phyloP scores from a whole-genome alignment of 345 rosid genomes.

The Eutrema heterophyllum region DNA sequence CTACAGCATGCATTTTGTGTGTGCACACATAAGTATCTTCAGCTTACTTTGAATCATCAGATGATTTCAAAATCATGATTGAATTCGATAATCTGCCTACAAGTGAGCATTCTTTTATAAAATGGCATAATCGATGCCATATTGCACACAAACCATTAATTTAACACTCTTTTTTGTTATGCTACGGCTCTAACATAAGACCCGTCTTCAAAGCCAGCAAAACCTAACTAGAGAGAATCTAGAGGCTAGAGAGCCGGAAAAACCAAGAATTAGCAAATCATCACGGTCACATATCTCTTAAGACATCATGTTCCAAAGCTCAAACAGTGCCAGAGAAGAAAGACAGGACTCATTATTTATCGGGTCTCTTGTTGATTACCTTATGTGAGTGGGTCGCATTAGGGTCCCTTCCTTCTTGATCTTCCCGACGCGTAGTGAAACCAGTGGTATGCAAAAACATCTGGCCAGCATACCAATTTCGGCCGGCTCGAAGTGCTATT shows the following conservation, averaged over 20 bases:
- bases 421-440: slow-evolving; percentile 87
- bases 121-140: not conserved
- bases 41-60: slow-evolving; percentile 13
- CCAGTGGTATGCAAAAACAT: slow-evolving; percentile 93
- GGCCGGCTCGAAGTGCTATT: slow-evolving; percentile 82
- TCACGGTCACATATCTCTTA: not conserved
- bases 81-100: slow-evolving; percentile 30
- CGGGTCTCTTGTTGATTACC: slow-evolving; percentile 41
- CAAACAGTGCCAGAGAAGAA: not conserved
- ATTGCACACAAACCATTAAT: not conserved
- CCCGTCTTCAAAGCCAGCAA: not conserved
- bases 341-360: not conserved
- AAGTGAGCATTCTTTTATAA: slow-evolving; percentile 11
- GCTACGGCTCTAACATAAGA: not conserved
- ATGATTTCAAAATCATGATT: slow-evolving; percentile 27
- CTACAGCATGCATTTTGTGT: not conserved
- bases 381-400: slow-evolving; percentile 59
- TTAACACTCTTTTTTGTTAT: not conserved
- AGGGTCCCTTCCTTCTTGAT: slow-evolving; percentile 61
- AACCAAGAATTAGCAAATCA: not conserved
- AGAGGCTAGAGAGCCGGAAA: not conserved
- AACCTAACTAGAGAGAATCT: not conserved
- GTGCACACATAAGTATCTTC: not conserved
- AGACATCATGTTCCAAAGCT: not conserved
- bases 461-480: slow-evolving; percentile 93